Evolutionary conservation across 306 rosid species (phyloP).

Genomic region (Hippophae tibetana): DNA sequence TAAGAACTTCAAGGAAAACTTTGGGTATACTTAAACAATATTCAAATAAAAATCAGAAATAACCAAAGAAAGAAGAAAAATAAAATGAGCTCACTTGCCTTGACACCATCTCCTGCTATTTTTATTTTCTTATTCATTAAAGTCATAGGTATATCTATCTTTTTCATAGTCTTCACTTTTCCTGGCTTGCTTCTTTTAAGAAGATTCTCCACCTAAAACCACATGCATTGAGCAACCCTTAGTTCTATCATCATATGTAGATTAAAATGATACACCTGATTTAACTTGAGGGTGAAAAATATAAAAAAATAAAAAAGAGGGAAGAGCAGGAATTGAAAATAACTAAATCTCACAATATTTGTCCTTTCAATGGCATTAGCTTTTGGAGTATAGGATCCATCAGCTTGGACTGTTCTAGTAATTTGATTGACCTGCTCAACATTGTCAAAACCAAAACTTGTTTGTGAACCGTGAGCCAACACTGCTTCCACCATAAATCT

Average conservation of each 20-base stretch:
- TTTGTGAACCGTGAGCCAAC: slow-evolving; percentile 31
- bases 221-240: no score
- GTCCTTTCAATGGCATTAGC: slow-evolving; percentile 36
- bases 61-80: neutral
- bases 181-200: slow-evolving; percentile 46
- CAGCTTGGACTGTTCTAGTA: slow-evolving; percentile 30
- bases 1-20: neutral
- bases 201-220: slow-evolving; percentile 45
- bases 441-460: slow-evolving; percentile 40
- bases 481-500: slow-evolving; percentile 34
- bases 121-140: slow-evolving; percentile 64
- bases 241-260: neutral
- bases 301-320: neutral
- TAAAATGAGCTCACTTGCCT: slow-evolving; percentile 40
- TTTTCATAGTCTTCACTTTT: slow-evolving; percentile 57
- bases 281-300: neutral
- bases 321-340: neutral
- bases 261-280: slow-evolving; percentile 4
- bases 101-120: slow-evolving; percentile 71
- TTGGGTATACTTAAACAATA: neutral
- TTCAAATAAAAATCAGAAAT: neutral
- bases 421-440: slow-evolving; percentile 50
- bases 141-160: slow-evolving; percentile 39
- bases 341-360: slow-evolving; percentile 44
- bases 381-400: slow-evolving; percentile 50